Conservation (phyloP, 306 rosid genomes). For the Aeschynomene evenia region DNA sequence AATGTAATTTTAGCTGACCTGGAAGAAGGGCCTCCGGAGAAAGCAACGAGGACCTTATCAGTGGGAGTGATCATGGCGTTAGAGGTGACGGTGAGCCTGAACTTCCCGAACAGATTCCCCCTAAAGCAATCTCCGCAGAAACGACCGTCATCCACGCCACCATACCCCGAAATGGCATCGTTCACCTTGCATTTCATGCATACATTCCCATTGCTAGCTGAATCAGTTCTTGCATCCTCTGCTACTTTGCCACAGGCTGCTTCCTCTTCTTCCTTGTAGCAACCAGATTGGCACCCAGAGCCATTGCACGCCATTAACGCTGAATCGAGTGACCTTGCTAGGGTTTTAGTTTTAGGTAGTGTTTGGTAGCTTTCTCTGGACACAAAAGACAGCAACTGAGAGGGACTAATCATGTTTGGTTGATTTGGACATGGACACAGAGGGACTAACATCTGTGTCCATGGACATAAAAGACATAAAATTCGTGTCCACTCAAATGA, state of each 20-base stretch:
- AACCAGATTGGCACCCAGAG: conserved; percentile 66
- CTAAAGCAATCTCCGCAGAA: conserved; percentile 79
- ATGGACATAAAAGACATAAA: no score
- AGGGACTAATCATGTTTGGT: no score
- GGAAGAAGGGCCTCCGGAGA: conserved; percentile 93
- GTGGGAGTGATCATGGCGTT: conserved; percentile 87
- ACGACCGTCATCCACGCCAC: conserved; percentile 60
- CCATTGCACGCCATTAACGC: conserved; percentile 78
- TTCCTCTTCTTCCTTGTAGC: conserved; percentile 60
- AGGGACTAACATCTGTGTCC: no score
- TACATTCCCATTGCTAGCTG: conserved; percentile 25
- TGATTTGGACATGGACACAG: no score
- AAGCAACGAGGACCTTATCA: conserved; percentile 86
- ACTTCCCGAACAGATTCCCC: conserved; percentile 70
- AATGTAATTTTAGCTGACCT: conserved; percentile 44
- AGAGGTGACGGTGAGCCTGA: conserved; percentile 74
- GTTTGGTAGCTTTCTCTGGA: no score
- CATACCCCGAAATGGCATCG: conserved; percentile 54
- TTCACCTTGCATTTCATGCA: conserved; percentile 81
- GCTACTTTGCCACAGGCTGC: not conserved
- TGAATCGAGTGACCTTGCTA: not conserved
- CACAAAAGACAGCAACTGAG: no score
- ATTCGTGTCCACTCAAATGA: no score
- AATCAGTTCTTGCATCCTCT: conserved; percentile 3
- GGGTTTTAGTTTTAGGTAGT: no score